These are phyloP conservation scores for Lipomyces chichibuensis DNA, from an alignment of 805 yeast species.

Conservation along the genomic window DNA sequence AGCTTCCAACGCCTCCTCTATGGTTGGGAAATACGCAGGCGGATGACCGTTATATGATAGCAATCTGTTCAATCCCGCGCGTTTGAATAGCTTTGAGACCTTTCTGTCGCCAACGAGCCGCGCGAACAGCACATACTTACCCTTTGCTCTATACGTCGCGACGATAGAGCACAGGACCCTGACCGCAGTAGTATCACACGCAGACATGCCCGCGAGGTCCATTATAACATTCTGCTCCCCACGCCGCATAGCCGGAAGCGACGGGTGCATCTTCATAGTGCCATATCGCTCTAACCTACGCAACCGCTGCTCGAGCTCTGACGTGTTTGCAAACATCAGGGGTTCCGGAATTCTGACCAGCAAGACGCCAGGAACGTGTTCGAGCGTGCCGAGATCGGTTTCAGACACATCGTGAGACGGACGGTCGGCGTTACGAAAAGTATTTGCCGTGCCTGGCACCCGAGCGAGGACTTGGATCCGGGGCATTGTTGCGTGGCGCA, in stretches of 20 bases:
- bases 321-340: slow-evolving; percentile 81
- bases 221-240: slow-evolving; percentile 61
- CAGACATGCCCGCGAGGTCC: slow-evolving; percentile 81
- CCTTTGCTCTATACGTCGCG: slow-evolving; percentile 54
- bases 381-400: slow-evolving; percentile 51
- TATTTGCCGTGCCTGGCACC: slow-evolving; percentile 54
- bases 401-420: slow-evolving; percentile 30
- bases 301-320: slow-evolving; percentile 69
- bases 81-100: slow-evolving; percentile 55
- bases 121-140: slow-evolving; percentile 61
- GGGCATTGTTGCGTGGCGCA: slow-evolving; percentile 78
- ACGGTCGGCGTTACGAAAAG: slow-evolving; percentile 69
- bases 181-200: slow-evolving; percentile 77
- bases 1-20: slow-evolving; percentile 60
- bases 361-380: slow-evolving; percentile 68
- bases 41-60: slow-evolving; percentile 43
- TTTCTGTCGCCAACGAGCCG: slow-evolving; percentile 56
- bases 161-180: slow-evolving; percentile 70
- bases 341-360: slow-evolving; percentile 87
- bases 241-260: slow-evolving; percentile 58
- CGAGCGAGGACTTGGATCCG: slow-evolving; percentile 83
- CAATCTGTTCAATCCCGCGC: slow-evolving; percentile 59
- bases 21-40: slow-evolving; percentile 50
- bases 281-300: slow-evolving; percentile 76
- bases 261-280: slow-evolving; percentile 74